phyloP scores from a whole-genome alignment of 2,329 filamentous ascomycete genomes.

The Colletotrichum sp. region DNA sequence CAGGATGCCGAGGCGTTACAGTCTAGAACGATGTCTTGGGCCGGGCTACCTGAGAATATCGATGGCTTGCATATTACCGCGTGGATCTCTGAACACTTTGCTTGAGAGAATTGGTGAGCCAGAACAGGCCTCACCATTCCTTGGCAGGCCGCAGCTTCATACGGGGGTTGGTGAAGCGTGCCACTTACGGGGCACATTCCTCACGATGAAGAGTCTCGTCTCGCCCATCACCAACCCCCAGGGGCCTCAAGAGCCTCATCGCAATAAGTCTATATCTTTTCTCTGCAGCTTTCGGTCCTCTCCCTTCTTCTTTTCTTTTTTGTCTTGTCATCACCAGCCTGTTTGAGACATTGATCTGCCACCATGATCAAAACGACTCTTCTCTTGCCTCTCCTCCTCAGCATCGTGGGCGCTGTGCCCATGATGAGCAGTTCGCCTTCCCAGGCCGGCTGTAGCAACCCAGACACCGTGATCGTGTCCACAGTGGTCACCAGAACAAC shows the following conservation, averaged over 20 bases:
- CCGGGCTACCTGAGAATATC: neutral
- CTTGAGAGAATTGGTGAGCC: neutral
- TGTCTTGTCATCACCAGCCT: neutral
- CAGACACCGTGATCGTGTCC: neutral
- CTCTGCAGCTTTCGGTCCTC: neutral
- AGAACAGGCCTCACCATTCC: neutral
- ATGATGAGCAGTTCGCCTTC: neutral
- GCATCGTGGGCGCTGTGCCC: constrained; percentile 4
- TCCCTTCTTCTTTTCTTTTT: neutral
- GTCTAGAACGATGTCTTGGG: neutral
- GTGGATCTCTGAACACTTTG: neutral
- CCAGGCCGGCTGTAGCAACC: neutral
- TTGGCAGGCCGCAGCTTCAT: neutral
- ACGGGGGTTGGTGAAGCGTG: neutral
- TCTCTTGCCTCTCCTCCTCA: constrained; percentile 6
- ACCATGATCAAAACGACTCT: neutral
- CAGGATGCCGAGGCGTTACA: neutral
- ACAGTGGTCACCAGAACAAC: neutral
- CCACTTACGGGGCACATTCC: constrained; percentile 3
- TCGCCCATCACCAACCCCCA: neutral
- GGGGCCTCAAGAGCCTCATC: neutral
- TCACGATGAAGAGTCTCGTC: neutral
- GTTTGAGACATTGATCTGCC: neutral
- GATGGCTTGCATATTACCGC: neutral
- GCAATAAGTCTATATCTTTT: neutral